Conservation (phyloP, 352 stramenopile species). For the Globisporangium recalcitrans region DNA sequence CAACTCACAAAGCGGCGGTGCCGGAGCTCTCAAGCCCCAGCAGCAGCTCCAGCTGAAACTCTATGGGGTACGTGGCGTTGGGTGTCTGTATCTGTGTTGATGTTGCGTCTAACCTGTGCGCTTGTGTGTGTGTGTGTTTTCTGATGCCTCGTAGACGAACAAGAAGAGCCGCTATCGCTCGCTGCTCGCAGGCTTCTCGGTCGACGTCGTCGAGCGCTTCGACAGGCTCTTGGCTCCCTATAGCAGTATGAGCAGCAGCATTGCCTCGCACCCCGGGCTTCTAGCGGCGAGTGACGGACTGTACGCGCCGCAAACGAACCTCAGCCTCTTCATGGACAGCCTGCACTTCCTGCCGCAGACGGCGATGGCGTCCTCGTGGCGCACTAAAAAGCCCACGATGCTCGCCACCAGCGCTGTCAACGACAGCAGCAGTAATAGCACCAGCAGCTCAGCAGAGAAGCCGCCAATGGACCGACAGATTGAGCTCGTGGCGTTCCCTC, state of each 20-base stretch:
- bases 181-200: conserved; percentile 14
- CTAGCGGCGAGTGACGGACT: background rate
- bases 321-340: conserved; percentile 7
- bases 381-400: background rate
- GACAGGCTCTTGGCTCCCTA: conserved; percentile 1
- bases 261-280: background rate
- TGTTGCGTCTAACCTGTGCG: background rate
- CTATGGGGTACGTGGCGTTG: conserved; percentile 4
- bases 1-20: conserved; percentile 1
- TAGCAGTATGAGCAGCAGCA: background rate
- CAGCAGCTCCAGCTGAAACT: conserved; percentile 8
- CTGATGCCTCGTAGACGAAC: conserved; percentile 6
- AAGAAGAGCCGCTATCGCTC: conserved; percentile 14
- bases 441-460: background rate
- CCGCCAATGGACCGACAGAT: conserved; percentile 2
- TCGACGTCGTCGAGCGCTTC: conserved; percentile 12
- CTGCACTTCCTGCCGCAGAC: conserved; percentile 5
- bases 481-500: conserved; percentile 6
- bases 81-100: background rate
- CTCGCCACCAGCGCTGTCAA: background rate
- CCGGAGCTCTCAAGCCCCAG: conserved; percentile 4
- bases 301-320: conserved; percentile 5
- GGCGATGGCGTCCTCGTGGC: conserved; percentile 3
- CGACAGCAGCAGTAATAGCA: background rate
- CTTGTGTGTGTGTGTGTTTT: background rate